Percentiles rank a stretch among this genome's conserved stretches.
Evolutionary conservation across 1,139 yeast genomes (phyloP).

Genomic region (Hansenula sp.): DNA sequence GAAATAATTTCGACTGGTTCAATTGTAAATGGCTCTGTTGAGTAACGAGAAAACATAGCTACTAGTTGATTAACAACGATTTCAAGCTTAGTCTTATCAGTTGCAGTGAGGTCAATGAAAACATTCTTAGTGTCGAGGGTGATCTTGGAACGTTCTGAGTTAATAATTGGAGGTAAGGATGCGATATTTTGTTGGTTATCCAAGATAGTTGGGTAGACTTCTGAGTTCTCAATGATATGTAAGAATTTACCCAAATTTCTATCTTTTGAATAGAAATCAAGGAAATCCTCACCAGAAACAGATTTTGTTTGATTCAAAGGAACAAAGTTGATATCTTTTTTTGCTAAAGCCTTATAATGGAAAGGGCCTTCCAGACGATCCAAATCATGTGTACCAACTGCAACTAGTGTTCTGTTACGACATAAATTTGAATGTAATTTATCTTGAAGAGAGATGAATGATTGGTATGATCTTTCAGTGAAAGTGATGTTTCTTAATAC

Average conservation of each 20-base stretch:
- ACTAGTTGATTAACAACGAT: conserved; percentile 87
- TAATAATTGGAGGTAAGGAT: conserved; percentile 96
- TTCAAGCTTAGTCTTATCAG: conserved; percentile 90
- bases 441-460: conserved; percentile 94
- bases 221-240: conserved; percentile 83
- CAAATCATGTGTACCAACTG: conserved; percentile 96
- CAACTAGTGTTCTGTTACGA: conserved; percentile 95
- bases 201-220: conserved; percentile 86
- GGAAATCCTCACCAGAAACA: conserved; percentile 72
- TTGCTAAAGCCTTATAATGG: conserved; percentile 82
- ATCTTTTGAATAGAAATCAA: conserved; percentile 90
- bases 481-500: conserved; percentile 79
- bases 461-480: conserved; percentile 81
- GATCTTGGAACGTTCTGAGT: conserved; percentile 88
- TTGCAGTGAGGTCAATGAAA: conserved; percentile 92
- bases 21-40: conserved; percentile 69
- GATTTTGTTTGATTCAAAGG: conserved; percentile 84
- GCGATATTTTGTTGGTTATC: conserved; percentile 78
- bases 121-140: conserved; percentile 81
- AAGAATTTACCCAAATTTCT: conserved; percentile 86
- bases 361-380: conserved; percentile 82
- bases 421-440: conserved; percentile 93
- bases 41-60: conserved; percentile 93
- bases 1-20: conserved; percentile 89
- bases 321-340: conserved; percentile 69